Evolutionary conservation across 176 grass and related monocot genomes (phyloP), one percentile per base, ranked within the genome.

Genomic region (Oryza nivara): DNA sequence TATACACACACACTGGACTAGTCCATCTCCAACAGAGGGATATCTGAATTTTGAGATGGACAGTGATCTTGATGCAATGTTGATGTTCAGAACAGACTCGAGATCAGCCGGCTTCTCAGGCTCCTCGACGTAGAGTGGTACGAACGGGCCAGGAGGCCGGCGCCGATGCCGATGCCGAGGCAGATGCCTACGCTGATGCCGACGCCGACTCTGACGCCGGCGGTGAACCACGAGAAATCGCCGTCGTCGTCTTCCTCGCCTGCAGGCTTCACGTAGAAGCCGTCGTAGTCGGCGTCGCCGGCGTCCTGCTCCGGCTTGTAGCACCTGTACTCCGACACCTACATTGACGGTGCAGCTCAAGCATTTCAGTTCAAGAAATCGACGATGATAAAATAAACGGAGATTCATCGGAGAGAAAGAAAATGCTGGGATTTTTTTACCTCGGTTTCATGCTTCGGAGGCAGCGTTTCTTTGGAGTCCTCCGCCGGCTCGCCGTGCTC

Each of bases 141-240:
- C 0, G 96, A 95, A 9, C 87, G 89, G 79, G 73, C 80, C 65
- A 95, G 88, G 65, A 98, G 86, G 1, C 91, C 83, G 11, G 94
- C 91, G 7, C 96, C 83, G 35, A 98, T 83, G 68, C 95, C 95
- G 17, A 98, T 80, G 43, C 93, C 96, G 16, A 98, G 81, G 70
- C 84, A 93, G 81, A 98, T 93, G 80, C 96, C 93, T 25, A 98
- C 60, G 40, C 92, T 88, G 30, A 95, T 89, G n/a, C 91, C 91
- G 17, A 98, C 89, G 51, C 96, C 91, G 38, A 95, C 91, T 65
- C 91, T 87, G 30, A 95, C 83, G 43, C 96, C 96, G 26, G 93
- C 87, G 58, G 84, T 95, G 84, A 98, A 95, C 96, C 93, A 95
- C 4, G 96, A 90, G 41, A 98, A 63, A 63, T 90, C 89, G 9